phyloP scores from a whole-genome alignment of 371 early-diverging fungal species.

The Coemansia sp. region DNA sequence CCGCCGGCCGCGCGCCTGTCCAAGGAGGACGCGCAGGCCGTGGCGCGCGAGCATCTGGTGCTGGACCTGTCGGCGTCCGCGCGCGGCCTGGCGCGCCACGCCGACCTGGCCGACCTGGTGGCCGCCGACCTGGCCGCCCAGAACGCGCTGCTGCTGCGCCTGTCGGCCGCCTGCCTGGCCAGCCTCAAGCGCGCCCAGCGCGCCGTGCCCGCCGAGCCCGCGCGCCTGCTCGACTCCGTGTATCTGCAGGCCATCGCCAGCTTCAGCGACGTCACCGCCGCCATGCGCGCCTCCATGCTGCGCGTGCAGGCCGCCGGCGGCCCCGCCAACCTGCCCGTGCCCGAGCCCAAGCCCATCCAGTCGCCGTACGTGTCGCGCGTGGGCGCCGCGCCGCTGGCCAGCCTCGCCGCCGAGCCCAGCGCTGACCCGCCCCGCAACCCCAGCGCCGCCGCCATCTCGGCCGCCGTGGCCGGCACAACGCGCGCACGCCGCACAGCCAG shows the following conservation, averaged over 20 bases:
- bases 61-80: conserved; percentile 48
- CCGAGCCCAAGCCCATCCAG: conserved; percentile 26
- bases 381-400: background rate
- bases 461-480: conserved; percentile 45
- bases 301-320: conserved; percentile 38
- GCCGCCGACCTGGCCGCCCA: conserved; percentile 49
- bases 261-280: conserved; percentile 54
- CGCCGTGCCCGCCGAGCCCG: conserved; percentile 9
- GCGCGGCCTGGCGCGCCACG: conserved; percentile 39
- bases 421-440: conserved; percentile 3
- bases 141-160: conserved; percentile 52
- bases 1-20: conserved; percentile 51
- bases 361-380: conserved; percentile 27
- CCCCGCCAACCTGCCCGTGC: conserved; percentile 35
- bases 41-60: conserved; percentile 48
- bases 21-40: conserved; percentile 50
- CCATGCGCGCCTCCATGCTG: conserved; percentile 44
- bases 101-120: conserved; percentile 52
- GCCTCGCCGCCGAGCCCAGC: background rate
- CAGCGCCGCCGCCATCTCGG: conserved; percentile 34
- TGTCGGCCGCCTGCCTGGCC: conserved; percentile 54
- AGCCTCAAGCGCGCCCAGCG: conserved; percentile 41
- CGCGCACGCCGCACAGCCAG: conserved; percentile 22
- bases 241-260: conserved; percentile 56
- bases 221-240: conserved; percentile 48